Evolutionary conservation across 352 stramenopile genomes (phyloP), one percentile per base, ranked within the genome.

Genomic region (Globisporangium parvum): DNA sequence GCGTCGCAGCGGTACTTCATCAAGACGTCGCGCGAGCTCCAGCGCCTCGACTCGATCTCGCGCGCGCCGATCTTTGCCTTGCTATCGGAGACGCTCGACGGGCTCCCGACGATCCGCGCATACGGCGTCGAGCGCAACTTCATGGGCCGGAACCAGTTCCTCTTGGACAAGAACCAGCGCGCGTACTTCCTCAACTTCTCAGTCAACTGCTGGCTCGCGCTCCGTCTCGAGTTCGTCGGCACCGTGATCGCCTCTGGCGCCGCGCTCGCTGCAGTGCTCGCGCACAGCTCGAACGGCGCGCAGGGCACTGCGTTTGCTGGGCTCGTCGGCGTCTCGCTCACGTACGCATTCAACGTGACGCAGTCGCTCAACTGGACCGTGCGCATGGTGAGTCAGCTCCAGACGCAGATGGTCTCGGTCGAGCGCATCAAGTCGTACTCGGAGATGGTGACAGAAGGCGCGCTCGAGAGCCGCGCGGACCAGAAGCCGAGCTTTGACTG

Each of bases 21-120:
- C 63, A 85, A 81, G 56, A 93, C 77, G 2, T 85, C 87, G 56
- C 76, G 84, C 20, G 96, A 98, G 60, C 69, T 99, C 4, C 97
- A 99, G 75, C 85, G 96, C 45, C 77, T 99, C 31, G 97, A 99
- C 65, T 96, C 90, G 6, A 85, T 98, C 60, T 88, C 70, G 51
- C 78, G 80, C 39, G 90, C 90, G 41, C 96, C 97, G 18, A 88
- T 99, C n/a, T 99, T 98, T 68, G 84, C 88, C 12, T 69, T 98
- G 60, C 69, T 99, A 23, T 88, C 87, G 0, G 96, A 99, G 72
- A 98, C 85, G 35, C 70, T 99, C 10, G 86, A 93, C 54, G 97
- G 97, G 21, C 77, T 99, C 15, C 63, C 90, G 3, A 98, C 92
- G 3, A 98, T 99, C 39, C 88, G 96, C 60, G 83, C 87, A 0